Percentiles rank a stretch among this genome's conserved stretches.
Conservation (phyloP, 352 stramenopile genomes). For the Peronospora farinosa region DNA sequence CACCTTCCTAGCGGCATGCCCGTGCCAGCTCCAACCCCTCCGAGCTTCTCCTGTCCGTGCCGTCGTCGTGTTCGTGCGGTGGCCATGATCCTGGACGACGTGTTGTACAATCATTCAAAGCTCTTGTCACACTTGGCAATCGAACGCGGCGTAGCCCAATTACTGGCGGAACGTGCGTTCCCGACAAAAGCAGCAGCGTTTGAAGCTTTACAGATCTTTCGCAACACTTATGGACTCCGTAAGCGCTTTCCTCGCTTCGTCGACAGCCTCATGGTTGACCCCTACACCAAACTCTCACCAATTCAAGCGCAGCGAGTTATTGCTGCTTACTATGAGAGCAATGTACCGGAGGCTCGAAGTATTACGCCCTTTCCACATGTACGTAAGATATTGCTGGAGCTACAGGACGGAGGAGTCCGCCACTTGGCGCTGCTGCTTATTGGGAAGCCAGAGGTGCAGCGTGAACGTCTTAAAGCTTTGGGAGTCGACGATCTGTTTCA, state of each 20-base stretch:
- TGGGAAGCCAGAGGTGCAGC: constrained; percentile 65
- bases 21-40: constrained; percentile 1
- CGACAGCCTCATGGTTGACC: constrained; percentile 50
- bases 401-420: constrained; percentile 46
- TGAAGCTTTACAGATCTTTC: constrained; percentile 71
- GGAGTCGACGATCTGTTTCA: constrained; percentile 57
- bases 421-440: constrained; percentile 66
- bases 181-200: constrained; percentile 55
- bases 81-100: constrained; percentile 82
- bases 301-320: constrained; percentile 55
- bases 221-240: constrained; percentile 74
- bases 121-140: constrained; percentile 76
- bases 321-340: constrained; percentile 71
- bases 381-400: constrained; percentile 43
- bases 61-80: constrained; percentile 63
- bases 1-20: constrained; percentile 24
- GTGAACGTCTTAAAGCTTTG: constrained; percentile 64
- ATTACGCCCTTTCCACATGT: constrained; percentile 61
- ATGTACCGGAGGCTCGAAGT: constrained; percentile 57
- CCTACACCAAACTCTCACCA: constrained; percentile 35
- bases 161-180: constrained; percentile 67
- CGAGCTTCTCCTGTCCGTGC: constrained; percentile 2
- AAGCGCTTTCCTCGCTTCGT: constrained; percentile 82
- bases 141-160: constrained; percentile 65
- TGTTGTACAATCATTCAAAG: constrained; percentile 79